Percentiles rank a stretch among this genome's conserved stretches.
phyloP scores from a whole-genome alignment of 23 red algal species.

The Gracilaria domingensis region DNA sequence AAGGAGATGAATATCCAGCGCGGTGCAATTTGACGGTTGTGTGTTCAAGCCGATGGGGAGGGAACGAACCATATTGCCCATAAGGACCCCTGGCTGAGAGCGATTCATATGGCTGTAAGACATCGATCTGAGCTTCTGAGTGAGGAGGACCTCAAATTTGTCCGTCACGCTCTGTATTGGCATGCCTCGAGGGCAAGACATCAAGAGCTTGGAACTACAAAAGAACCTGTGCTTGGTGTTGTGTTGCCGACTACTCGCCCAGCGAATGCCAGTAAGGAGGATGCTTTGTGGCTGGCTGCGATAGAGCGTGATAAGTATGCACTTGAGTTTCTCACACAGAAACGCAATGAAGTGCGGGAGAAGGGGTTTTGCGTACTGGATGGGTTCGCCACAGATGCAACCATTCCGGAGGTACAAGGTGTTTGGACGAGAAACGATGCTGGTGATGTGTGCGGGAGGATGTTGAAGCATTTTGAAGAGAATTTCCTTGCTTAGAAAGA shows the following conservation, averaged over 20 bases:
- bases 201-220: neutral
- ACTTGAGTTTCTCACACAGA: conserved; percentile 16
- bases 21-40: conserved; percentile 8
- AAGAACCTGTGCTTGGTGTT: neutral
- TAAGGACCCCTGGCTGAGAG: conserved; percentile 11
- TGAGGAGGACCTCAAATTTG: neutral
- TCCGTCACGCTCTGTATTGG: conserved; percentile 12
- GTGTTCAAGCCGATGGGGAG: conserved; percentile 5
- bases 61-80: conserved; percentile 24
- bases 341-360: neutral
- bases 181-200: neutral
- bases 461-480: conserved; percentile 27
- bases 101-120: conserved; percentile 6
- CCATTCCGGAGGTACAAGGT: neutral
- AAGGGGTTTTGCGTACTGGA: conserved; percentile 1
- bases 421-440: neutral
- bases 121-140: conserved; percentile 16
- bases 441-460: conserved; percentile 10
- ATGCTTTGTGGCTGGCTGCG: conserved; percentile 35
- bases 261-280: conserved; percentile 18
- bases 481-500: conserved; percentile 8
- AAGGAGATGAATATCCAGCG: neutral
- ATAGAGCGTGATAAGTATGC: conserved; percentile 3
- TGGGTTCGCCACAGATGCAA: conserved; percentile 15
- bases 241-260: conserved; percentile 4